A percentile compares a stretch with the other conserved stretches of the same genome.
phyloP scores from a whole-genome alignment of 2,329 filamentous ascomycete species.

The Ascochyta clinopodiicola region DNA sequence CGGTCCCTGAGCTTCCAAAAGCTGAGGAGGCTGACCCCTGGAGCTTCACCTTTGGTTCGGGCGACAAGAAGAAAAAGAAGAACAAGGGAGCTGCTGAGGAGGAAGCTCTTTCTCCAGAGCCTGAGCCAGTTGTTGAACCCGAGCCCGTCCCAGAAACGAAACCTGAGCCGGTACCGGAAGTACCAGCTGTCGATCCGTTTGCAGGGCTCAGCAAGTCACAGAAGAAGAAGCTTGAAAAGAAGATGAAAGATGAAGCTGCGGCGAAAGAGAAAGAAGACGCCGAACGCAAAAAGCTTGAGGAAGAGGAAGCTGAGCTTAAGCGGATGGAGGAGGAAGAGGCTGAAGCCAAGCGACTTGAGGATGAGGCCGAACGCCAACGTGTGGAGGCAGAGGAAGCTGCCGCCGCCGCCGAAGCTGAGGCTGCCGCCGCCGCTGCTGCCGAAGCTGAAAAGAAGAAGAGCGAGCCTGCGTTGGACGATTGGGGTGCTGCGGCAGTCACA shows the following conservation, averaged over 20 bases:
- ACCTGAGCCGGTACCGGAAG: slow-evolving; percentile 50
- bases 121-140: slow-evolving; percentile 27
- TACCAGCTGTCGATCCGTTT: slow-evolving; percentile 41
- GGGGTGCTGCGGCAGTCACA: slow-evolving; percentile 27
- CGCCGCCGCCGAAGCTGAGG: slow-evolving; percentile 24
- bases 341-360: slow-evolving; percentile 34
- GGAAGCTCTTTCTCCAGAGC: slow-evolving; percentile 27
- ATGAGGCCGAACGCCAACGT: slow-evolving; percentile 32
- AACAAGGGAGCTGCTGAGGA: slow-evolving; percentile 34
- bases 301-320: slow-evolving; percentile 29
- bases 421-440: slow-evolving; percentile 20
- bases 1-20: slow-evolving; percentile 20
- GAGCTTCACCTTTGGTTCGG: slow-evolving; percentile 31
- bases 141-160: slow-evolving; percentile 27
- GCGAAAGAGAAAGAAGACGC: slow-evolving; percentile 31
- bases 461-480: slow-evolving; percentile 46
- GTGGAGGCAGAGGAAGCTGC: slow-evolving; percentile 36
- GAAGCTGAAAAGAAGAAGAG: slow-evolving; percentile 39
- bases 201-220: slow-evolving; percentile 39
- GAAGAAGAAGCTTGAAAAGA: slow-evolving; percentile 42
- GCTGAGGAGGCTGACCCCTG: slow-evolving; percentile 40
- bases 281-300: slow-evolving; percentile 27
- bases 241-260: slow-evolving; percentile 46
- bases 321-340: slow-evolving; percentile 26
- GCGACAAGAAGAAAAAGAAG: slow-evolving; percentile 40